Conservation (phyloP, 345 rosid genomes). For the Nasturtium officinale region DNA sequence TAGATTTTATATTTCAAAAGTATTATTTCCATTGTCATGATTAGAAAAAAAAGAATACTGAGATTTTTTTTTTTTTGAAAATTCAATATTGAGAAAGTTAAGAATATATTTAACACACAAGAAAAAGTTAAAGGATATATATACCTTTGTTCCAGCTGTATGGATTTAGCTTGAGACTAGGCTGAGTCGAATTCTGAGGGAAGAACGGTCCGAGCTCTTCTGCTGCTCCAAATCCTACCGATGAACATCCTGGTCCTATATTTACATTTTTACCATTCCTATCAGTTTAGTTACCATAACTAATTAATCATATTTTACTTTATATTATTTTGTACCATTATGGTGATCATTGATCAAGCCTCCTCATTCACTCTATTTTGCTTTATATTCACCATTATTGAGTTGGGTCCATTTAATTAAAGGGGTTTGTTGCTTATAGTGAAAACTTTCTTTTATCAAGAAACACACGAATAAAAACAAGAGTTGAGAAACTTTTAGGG, state of each 20-base stretch:
- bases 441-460: slow-evolving; percentile 27
- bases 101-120: no score
- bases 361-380: background rate
- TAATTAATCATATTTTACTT: slow-evolving; percentile 11
- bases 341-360: no score
- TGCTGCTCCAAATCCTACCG: slow-evolving; percentile 72
- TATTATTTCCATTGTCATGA: background rate
- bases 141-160: slow-evolving; percentile 74
- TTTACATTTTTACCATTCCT: slow-evolving; percentile 14
- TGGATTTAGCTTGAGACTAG: slow-evolving; percentile 58
- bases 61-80: no score
- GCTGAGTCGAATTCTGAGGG: slow-evolving; percentile 51
- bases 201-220: slow-evolving; percentile 89
- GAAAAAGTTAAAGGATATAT: no score
- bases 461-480: slow-evolving; percentile 21
- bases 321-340: background rate
- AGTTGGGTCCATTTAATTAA: slow-evolving; percentile 32
- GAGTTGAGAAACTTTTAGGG: slow-evolving; percentile 33
- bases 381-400: slow-evolving; percentile 18
- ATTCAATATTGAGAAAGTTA: background rate
- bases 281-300: background rate
- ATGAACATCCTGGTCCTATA: slow-evolving; percentile 85
- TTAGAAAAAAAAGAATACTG: background rate
- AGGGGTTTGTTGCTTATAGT: slow-evolving; percentile 29
- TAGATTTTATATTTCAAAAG: slow-evolving; percentile 30